Evolutionary conservation across 164 flowering plant species (phyloP), one percentile per base, ranked within the genome.

Genomic region (Piper betle): DNA sequence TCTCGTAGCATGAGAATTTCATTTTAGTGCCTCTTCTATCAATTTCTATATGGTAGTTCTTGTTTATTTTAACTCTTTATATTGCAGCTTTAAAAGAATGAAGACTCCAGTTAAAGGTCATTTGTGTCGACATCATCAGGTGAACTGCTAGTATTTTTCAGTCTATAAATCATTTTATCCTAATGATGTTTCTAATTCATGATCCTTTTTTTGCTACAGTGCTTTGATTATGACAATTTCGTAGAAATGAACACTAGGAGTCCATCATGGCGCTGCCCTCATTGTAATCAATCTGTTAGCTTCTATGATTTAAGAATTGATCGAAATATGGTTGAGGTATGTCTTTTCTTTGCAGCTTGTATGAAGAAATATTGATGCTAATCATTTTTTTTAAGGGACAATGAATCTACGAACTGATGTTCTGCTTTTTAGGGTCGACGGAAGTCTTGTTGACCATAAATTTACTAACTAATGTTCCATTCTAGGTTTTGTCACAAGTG

Each of bases 181-280:
- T 5, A 4, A 38, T 17, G 33, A 16, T 68, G 25, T 43, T 5
- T 52, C 39, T 67, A 20, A 42, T 37, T 13, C 41, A 5, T 59
- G 58, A 20, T 52, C 38, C 38, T 33, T 38, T 3, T 41, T 65
- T 43, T 62, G 19, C 38, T 71, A 59, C 59, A 91, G 96, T 87
- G 96, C 72, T 91, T 91, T 72, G 97, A 91, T 75, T 82, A 77
- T 64, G 72, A 68, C 41, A 91, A 83, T 71, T 91, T 73, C 65
- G 57, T 91, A 63, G 77, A 73, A 25, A 86, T 91, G 55, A 91
- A 87, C 69, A 70, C 77, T 55, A 83, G 87, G 68, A 77, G 80
- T 55, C 97, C 95, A 52, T 78, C 79, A 12, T 91, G 97, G 97
- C 89, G 97, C 68, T 91, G 97, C 74, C 96, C 97, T 43, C 86